Evolutionary conservation across 192 early-diverging fungal genomes (phyloP).

Genomic region (Umbelopsis sp.): DNA sequence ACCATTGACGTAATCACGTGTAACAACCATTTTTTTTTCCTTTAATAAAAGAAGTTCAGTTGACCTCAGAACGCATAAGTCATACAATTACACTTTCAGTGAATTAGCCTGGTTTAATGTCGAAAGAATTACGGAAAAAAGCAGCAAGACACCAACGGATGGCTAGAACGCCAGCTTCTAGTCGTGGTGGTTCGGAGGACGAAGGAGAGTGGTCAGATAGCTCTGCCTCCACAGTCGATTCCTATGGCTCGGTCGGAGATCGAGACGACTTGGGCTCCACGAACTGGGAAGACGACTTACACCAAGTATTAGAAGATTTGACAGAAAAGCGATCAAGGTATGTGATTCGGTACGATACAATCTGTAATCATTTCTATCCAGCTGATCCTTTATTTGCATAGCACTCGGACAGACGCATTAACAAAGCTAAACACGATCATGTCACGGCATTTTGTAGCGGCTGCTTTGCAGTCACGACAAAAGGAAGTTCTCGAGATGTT

Average conservation of each 20-base stretch:
- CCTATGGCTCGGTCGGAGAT: constrained; percentile 19
- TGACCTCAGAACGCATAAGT: too few relatives aligned
- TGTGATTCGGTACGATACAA: background rate
- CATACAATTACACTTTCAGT: too few relatives aligned
- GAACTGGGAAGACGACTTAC: constrained; percentile 47
- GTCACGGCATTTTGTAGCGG: constrained; percentile 57
- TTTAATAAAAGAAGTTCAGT: too few relatives aligned
- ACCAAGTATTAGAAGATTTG: constrained; percentile 54
- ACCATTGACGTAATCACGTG: too few relatives aligned
- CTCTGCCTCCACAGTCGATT: constrained; percentile 4
- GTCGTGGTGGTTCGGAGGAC: constrained; percentile 14
- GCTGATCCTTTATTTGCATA: constrained; percentile 21
- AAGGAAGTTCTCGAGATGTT: constrained; percentile 60
- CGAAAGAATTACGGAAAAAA: constrained; percentile 19
- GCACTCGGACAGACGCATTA: constrained; percentile 61
- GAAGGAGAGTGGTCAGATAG: constrained; percentile 14
- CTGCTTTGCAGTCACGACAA: constrained; percentile 50
- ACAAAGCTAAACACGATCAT: constrained; percentile 47
- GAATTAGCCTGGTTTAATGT: background rate
- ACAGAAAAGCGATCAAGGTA: constrained; percentile 58
- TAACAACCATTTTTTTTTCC: too few relatives aligned
- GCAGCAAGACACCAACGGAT: constrained; percentile 18
- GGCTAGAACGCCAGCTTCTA: constrained; percentile 15
- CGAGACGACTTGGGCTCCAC: constrained; percentile 6
- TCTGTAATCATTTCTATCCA: background rate